phyloP scores from a whole-genome alignment of 2,329 filamentous ascomycete genomes.

The Stemphylium beticola region DNA sequence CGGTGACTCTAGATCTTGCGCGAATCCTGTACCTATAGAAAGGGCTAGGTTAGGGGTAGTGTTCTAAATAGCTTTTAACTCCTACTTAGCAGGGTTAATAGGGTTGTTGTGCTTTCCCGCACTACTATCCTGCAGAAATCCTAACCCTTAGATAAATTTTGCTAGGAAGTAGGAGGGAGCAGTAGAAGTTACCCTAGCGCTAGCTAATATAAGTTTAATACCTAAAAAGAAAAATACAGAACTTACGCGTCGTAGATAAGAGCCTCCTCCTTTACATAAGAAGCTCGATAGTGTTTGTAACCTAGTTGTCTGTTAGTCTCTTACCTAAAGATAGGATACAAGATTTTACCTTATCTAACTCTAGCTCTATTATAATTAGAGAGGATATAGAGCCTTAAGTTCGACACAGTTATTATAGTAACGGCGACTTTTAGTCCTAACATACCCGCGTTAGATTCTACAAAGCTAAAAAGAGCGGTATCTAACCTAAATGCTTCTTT shows the following conservation, averaged over 20 bases:
- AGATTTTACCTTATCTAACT: slow-evolving; percentile 8
- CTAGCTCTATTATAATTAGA: slow-evolving; percentile 22
- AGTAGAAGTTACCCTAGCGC: slow-evolving; percentile 19
- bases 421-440: slow-evolving; percentile 18
- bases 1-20: slow-evolving; percentile 1
- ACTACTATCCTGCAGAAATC: slow-evolving; percentile 16
- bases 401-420: slow-evolving; percentile 17
- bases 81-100: slow-evolving; percentile 15
- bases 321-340: neutral
- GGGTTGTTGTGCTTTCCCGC: slow-evolving; percentile 19
- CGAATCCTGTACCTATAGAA: slow-evolving; percentile 19
- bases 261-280: slow-evolving; percentile 9
- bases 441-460: neutral
- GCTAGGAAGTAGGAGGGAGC: slow-evolving; percentile 19
- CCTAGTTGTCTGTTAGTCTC: slow-evolving; percentile 11
- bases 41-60: slow-evolving; percentile 11
- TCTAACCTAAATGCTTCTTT: slow-evolving; percentile 13
- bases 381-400: slow-evolving; percentile 17
- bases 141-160: slow-evolving; percentile 20
- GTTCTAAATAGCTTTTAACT: slow-evolving; percentile 19
- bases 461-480: slow-evolving; percentile 13
- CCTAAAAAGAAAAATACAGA: neutral
- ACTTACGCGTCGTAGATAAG: slow-evolving; percentile 17
- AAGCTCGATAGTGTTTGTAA: slow-evolving; percentile 17
- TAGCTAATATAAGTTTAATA: slow-evolving; percentile 1